These are phyloP conservation scores for Penicillium robsamsonii DNA, from an alignment of 495 filamentous ascomycete genomes.

Conservation along the genomic window DNA sequence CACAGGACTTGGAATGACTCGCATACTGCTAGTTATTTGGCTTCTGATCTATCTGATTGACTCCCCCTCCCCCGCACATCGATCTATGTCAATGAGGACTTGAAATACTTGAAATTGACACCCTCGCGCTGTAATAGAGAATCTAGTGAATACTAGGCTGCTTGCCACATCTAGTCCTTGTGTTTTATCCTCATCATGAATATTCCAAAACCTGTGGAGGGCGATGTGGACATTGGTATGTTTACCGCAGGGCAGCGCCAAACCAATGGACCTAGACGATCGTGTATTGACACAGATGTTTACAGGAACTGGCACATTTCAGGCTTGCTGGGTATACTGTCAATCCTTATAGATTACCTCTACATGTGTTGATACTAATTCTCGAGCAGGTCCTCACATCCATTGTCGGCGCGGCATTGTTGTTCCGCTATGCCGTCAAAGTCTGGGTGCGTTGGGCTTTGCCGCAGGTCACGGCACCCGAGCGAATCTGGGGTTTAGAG, in stretches of 20 bases:
- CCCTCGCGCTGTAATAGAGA: conserved; percentile 4
- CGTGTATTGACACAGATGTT: conserved; percentile 7
- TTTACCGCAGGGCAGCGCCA: background rate
- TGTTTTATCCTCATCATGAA: conserved; percentile 21
- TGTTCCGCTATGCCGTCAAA: conserved; percentile 36
- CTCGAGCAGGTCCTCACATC: conserved; percentile 28
- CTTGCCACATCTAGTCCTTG: conserved; percentile 4
- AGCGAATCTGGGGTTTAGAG: conserved; percentile 36
- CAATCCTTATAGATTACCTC: background rate
- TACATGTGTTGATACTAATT: conserved; percentile 1
- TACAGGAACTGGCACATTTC: conserved; percentile 27
- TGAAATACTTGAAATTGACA: conserved; percentile 19
- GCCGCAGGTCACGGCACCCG: conserved; percentile 35
- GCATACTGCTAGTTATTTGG: background rate
- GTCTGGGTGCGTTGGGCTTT: conserved; percentile 36
- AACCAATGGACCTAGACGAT: background rate
- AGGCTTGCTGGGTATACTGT: conserved; percentile 32
- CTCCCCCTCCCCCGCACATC: background rate
- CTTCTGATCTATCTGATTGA: conserved; percentile 2
- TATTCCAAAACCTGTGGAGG: conserved; percentile 29
- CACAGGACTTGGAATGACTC: background rate
- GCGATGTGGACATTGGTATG: conserved; percentile 34
- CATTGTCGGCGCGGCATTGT: conserved; percentile 28
- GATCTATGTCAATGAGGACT: conserved; percentile 7
- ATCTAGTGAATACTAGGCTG: background rate